Percentiles rank a stretch among this genome's conserved stretches.
These are phyloP conservation scores for Bipolaris oryzae DNA, from an alignment of 2,329 filamentous ascomycete species.

Conservation along the genomic window DNA sequence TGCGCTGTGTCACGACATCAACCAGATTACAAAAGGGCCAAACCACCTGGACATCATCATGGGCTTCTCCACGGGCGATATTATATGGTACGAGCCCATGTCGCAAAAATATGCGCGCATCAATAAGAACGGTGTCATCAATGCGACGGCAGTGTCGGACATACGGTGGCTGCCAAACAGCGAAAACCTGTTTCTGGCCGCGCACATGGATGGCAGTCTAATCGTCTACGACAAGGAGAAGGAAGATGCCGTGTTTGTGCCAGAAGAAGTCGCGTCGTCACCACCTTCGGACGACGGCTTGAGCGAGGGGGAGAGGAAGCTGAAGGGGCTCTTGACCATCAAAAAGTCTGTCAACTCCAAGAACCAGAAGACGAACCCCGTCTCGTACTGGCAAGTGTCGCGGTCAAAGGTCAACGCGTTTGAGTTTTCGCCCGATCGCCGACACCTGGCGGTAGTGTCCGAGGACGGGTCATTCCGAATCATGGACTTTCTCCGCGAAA, in stretches of 20 bases:
- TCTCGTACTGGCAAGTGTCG: conserved; percentile 89
- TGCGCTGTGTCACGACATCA: conserved; percentile 92
- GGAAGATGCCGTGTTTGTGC: conserved; percentile 79
- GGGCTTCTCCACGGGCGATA: conserved; percentile 94
- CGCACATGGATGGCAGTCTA: conserved; percentile 87
- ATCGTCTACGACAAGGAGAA: conserved; percentile 98
- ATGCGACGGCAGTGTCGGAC: conserved; percentile 80
- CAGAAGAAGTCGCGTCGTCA: conserved; percentile 61
- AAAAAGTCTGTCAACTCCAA: conserved; percentile 91
- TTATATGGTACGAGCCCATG: conserved; percentile 98
- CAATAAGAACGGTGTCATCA: conserved; percentile 96
- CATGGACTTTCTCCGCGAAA: conserved; percentile 89
- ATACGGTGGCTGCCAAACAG: conserved; percentile 95
- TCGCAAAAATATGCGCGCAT: conserved; percentile 93
- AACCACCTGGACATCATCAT: conserved; percentile 89
- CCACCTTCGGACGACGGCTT: conserved; percentile 31
- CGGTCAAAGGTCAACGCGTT: conserved; percentile 91
- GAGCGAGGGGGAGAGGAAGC: conserved; percentile 41
- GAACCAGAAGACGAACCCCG: conserved; percentile 91
- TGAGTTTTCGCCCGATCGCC: conserved; percentile 87
- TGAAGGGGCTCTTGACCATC: conserved; percentile 64
- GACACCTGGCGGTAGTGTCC: conserved; percentile 85
- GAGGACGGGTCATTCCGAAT: conserved; percentile 90
- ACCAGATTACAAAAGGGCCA: conserved; percentile 76
- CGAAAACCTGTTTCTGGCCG: conserved; percentile 88